Conservation (phyloP, 106 monocot species). For the Chionographis japonica region DNA sequence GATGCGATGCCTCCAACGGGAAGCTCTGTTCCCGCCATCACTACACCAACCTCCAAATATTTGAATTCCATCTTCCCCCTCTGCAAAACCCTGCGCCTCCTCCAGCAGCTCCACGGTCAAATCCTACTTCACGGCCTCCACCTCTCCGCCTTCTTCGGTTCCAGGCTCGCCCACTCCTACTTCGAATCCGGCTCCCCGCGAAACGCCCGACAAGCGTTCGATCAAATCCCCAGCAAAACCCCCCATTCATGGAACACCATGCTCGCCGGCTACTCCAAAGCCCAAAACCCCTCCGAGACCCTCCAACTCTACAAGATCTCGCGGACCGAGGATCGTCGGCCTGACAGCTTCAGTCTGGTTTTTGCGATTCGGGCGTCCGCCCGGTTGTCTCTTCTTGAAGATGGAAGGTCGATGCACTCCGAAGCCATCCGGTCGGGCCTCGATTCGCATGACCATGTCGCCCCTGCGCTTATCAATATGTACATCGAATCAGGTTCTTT, state of each 20-base stretch:
- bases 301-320: conserved; percentile 22
- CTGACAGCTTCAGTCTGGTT: conserved; percentile 30
- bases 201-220: conserved; percentile 25
- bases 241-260: conserved; percentile 40
- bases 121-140: conserved; percentile 28
- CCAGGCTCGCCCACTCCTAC: conserved; percentile 29
- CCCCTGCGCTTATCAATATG: conserved; percentile 29
- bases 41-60: not conserved
- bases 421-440: conserved; percentile 32
- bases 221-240: conserved; percentile 20
- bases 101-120: conserved; percentile 33
- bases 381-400: conserved; percentile 8
- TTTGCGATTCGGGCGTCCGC: conserved; percentile 33
- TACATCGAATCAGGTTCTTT: conserved; percentile 29
- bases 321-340: conserved; percentile 7
- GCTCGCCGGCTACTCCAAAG: conserved; percentile 29
- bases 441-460: conserved; percentile 19
- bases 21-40: not conserved
- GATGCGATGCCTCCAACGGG: not conserved
- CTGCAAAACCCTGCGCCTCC: conserved; percentile 24
- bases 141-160: conserved; percentile 26
- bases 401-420: conserved; percentile 20
- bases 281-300: conserved; percentile 10
- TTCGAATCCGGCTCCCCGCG: conserved; percentile 7
- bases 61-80: conserved; percentile 24